Evolutionary conservation across 192 early-diverging fungal genomes (phyloP), one percentile per base, ranked within the genome.

Genomic region (Podila minutissima): DNA sequence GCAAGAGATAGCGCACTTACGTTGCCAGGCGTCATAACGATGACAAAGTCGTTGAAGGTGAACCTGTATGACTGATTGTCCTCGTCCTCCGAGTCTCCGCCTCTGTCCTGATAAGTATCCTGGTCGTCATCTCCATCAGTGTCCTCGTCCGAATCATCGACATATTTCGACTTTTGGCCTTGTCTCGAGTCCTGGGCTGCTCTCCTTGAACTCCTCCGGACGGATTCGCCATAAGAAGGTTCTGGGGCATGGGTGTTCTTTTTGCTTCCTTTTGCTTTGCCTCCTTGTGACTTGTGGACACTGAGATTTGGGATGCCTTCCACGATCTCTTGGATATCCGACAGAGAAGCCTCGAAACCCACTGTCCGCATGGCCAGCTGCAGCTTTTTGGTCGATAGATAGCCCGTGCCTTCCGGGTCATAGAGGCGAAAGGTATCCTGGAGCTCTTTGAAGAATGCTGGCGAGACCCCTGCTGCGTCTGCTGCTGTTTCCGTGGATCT

Each of bases 311-410:
- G 66, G 22, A 67, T 81, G 7, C 50, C 62, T 13, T 61, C 57
- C 10, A 81, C 62, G 28, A 81, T 81, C 31, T 81, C 71, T 9
- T 66, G 20, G 20, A 81, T 60, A 31, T 81, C 71, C 6, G 64
- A 53, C 0, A 69, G 3, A 0, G 77, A 49, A 24, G 77, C 77
- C 32, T 72, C 77, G 24, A 81, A 81, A 10, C 77, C 77, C 38
- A 81, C 49, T 20, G 77, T 81, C 55, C 77, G 65, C 77, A 81
- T 81, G 29, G 77, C 77, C 7, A 63, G 55, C 15, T 66, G 63
- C 19, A 81, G 49, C 3, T 60, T 58, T 32, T 81, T 64, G 53
- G 53, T 31, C 2, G 77, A 61, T 2, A 81, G 55, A 10, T 31
- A 33, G 15, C 66, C 76, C 7, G 22, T 72, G 29, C 37, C 28